Evolutionary conservation across 2,329 filamentous ascomycete species (phyloP).

Genomic region (Ascochyta fabae): DNA sequence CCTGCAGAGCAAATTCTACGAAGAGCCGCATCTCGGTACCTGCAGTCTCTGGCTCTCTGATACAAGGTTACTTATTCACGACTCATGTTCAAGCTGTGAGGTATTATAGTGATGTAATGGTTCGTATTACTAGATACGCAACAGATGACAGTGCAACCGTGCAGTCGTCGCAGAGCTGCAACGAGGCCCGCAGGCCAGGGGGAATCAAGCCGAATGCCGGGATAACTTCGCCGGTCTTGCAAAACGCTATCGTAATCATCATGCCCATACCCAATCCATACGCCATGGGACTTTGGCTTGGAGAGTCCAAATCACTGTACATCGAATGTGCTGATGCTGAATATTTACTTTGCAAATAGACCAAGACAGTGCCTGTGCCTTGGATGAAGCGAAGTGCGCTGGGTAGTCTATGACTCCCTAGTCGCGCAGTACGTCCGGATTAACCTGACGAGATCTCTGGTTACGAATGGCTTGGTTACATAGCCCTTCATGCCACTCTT

Average conservation of each 20-base stretch:
- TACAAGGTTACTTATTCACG: not conserved
- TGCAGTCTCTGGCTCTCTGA: not conserved
- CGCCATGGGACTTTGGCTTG: conserved; percentile 14
- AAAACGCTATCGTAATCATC: conserved; percentile 29
- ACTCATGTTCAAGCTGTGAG: not conserved
- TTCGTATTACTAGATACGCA: conserved; percentile 6
- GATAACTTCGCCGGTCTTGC: conserved; percentile 15
- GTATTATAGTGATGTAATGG: conserved; percentile 5
- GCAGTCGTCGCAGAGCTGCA: conserved; percentile 11
- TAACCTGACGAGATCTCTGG: conserved; percentile 66
- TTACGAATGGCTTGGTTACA: conserved; percentile 72
- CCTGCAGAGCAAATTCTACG: not conserved
- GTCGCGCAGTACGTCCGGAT: conserved; percentile 57
- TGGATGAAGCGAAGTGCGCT: conserved; percentile 11
- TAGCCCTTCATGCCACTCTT: conserved; percentile 71
- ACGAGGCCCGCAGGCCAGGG: conserved; percentile 13
- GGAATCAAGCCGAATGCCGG: conserved; percentile 19
- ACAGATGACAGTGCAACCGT: not conserved
- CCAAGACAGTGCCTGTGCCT: conserved; percentile 7
- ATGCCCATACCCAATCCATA: conserved; percentile 18
- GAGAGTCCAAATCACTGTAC: conserved; percentile 11
- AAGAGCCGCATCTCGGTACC: conserved; percentile 2
- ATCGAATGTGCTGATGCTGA: conserved; percentile 13
- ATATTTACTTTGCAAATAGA: conserved; percentile 20
- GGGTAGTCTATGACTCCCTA: conserved; percentile 9